These are phyloP conservation scores for Phalaenopsis hybrid DNA, from an alignment of 116 monocot species.

Conservation along the genomic window DNA sequence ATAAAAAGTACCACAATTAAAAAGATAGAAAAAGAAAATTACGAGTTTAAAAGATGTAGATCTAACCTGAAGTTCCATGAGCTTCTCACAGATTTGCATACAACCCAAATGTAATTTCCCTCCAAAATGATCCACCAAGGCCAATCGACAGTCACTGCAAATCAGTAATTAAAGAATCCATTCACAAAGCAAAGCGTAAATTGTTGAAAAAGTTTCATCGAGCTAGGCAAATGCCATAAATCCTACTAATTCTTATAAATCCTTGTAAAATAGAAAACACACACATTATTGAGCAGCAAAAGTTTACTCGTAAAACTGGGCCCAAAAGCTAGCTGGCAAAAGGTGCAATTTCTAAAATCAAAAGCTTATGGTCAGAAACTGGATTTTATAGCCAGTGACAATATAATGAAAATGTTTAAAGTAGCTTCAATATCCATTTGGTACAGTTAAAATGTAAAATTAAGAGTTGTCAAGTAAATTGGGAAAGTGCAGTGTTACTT, in stretches of 20 bases:
- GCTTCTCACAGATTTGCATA: slow-evolving; percentile 83
- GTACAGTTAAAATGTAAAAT: not conserved
- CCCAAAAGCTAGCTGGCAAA: slow-evolving; percentile 72
- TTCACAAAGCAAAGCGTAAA: slow-evolving; percentile 4
- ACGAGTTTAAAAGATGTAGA: not conserved
- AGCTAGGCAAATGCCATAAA: slow-evolving; percentile 5
- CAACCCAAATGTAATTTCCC: slow-evolving; percentile 90
- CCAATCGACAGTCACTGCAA: slow-evolving; percentile 51
- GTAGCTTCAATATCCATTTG: not conserved
- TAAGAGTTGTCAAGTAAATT: not conserved
- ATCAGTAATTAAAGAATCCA: not conserved
- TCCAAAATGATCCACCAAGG: slow-evolving; percentile 62
- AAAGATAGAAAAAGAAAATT: not conserved
- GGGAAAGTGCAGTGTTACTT: not conserved
- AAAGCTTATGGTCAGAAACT: slow-evolving; percentile 30
- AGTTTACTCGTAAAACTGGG: slow-evolving; percentile 65
- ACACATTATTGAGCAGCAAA: slow-evolving; percentile 89
- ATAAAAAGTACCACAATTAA: no score
- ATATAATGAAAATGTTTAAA: not conserved
- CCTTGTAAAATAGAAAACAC: slow-evolving; percentile 36
- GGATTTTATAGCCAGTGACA: slow-evolving; percentile 1
- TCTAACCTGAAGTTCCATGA: slow-evolving; percentile 66
- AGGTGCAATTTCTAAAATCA: slow-evolving; percentile 41
- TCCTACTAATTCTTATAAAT: slow-evolving; percentile 17
- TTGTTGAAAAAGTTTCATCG: slow-evolving; percentile 6